Evolutionary conservation across 139 green algal species (phyloP).

Genomic region (Monoraphidium neglectum): DNA sequence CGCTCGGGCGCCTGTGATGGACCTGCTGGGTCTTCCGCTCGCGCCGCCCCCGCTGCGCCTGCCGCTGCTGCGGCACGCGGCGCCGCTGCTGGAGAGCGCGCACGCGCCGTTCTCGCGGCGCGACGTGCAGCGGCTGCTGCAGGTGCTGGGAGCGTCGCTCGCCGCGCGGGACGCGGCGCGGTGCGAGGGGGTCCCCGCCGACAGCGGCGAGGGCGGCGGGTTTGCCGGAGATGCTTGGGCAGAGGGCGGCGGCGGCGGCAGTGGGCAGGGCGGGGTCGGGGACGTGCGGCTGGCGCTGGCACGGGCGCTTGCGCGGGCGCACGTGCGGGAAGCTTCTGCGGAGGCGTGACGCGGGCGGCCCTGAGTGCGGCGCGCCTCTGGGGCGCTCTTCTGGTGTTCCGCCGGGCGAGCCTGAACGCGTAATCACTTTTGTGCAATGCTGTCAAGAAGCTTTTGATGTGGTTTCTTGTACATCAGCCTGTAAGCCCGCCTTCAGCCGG

Average conservation of each 20-base stretch:
- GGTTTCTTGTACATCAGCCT: too few species aligned
- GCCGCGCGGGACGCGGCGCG: not conserved
- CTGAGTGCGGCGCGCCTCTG: too few species aligned
- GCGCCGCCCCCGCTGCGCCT: constrained; percentile 11
- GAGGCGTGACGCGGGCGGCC: too few species aligned
- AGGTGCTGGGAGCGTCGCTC: constrained; percentile 4
- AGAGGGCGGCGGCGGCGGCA: constrained; percentile 5
- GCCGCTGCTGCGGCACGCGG: constrained; percentile 17
- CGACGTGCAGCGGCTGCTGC: constrained; percentile 17
- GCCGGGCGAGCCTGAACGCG: too few species aligned
- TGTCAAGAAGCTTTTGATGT: too few species aligned
- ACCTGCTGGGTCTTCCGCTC: constrained; percentile 33
- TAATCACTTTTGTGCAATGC: too few species aligned
- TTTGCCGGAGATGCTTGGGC: not conserved
- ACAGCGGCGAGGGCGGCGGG: too few species aligned
- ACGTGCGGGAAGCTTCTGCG: constrained; percentile 9
- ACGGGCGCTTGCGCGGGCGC: constrained; percentile 29
- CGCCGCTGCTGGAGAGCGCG: constrained; percentile 17
- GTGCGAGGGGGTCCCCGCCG: not conserved
- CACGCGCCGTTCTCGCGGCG: constrained; percentile 2
- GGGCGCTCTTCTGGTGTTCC: too few species aligned
- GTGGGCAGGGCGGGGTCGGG: not conserved
- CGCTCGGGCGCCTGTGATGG: constrained; percentile 15
- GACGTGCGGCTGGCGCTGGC: constrained; percentile 44
- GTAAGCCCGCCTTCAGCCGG: too few species aligned